Base-by-base conservation (phyloP, 257 asterid species). In the Primulina huaijiensis region DNA sequence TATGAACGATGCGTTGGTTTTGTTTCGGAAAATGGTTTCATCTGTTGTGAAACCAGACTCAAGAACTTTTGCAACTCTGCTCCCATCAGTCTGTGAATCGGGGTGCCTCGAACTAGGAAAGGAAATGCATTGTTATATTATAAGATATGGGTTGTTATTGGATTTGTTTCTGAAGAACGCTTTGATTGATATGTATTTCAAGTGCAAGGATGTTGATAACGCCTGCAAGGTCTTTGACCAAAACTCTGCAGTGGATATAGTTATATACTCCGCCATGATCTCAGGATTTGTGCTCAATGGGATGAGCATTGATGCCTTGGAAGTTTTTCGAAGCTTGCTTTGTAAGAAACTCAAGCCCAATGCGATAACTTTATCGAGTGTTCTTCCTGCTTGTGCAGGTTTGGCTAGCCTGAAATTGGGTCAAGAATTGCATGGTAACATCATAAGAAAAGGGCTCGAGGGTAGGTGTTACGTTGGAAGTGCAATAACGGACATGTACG, bases 91-190 rank as follows among this genome's bases (percentile, higher is more conserved):
- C 74, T 70, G 89, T 64, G 90, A 83, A 14, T 65, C 66, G n/a
- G 84, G 78, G 64, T 55, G 68, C 68, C 35, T 83, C 9, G 12
- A 63, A 64, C 81, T 60, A 20, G 96, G 95, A 63, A 90, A 82
- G 83, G 90, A 85, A 70, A 87, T 90, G 61, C 98, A 92, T 69
- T 62, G 94, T 60, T 88, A 84, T 62, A 80, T 90, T 11, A 19
- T 87, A 68, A 82, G 96, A 68, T 82, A 89, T 17, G 77, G 72
- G 46, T 85, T 90, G 66, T 35, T 27, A 23, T 17, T 87, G 59
- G 97, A 93, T 82, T 69, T 86, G 62, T 87, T 86, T 81, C 83
- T 93, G 80, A 93, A 84, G 81, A 93, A 93, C 76, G 86, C 97
- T 60, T 90, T 90, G 23, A 83, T 90, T 52, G 95, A 89, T 72